Conservation (phyloP, 768 basidiomycete genomes). For the Serendipita indica region DNA sequence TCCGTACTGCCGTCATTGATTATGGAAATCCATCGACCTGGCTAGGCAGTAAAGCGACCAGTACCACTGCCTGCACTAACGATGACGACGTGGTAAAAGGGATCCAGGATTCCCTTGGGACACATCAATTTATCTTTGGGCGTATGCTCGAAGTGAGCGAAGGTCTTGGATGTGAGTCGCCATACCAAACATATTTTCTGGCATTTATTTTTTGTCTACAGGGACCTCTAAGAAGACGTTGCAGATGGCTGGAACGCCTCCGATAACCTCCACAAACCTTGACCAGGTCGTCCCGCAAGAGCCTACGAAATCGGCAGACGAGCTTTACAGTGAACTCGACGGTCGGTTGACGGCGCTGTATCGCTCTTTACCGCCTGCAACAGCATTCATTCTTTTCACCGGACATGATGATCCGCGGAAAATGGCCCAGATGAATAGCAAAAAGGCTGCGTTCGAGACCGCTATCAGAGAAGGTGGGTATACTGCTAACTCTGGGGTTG, state of each 20-base stretch:
- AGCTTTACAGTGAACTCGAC: conserved; percentile 39
- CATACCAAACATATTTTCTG: not conserved
- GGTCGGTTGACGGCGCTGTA: conserved; percentile 46
- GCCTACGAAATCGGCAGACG: conserved; percentile 12
- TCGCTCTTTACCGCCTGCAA: conserved; percentile 53
- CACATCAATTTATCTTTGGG: conserved; percentile 73
- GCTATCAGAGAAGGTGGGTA: conserved; percentile 29
- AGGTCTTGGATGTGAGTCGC: conserved; percentile 56
- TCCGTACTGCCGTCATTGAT: conserved; percentile 62
- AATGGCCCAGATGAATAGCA: conserved; percentile 58
- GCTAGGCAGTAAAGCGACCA: conserved; percentile 75
- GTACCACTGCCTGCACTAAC: conserved; percentile 52
- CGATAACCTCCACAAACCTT: conserved; percentile 26
- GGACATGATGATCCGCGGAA: conserved; percentile 78
- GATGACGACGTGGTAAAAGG: conserved; percentile 73
- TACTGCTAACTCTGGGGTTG: conserved; percentile 26
- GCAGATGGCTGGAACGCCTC: conserved; percentile 14
- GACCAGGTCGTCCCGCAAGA: conserved; percentile 7
- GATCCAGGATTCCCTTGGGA: conserved; percentile 35
- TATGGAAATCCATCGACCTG: conserved; percentile 70
- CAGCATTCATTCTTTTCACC: conserved; percentile 72
- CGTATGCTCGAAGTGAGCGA: conserved; percentile 74
- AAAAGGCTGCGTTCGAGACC: conserved; percentile 58
- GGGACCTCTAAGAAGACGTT: conserved; percentile 36
- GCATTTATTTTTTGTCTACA: not conserved